Base-by-base conservation (phyloP, 768 basidiomycete genomes). In the Butyriboletus loyo region DNA sequence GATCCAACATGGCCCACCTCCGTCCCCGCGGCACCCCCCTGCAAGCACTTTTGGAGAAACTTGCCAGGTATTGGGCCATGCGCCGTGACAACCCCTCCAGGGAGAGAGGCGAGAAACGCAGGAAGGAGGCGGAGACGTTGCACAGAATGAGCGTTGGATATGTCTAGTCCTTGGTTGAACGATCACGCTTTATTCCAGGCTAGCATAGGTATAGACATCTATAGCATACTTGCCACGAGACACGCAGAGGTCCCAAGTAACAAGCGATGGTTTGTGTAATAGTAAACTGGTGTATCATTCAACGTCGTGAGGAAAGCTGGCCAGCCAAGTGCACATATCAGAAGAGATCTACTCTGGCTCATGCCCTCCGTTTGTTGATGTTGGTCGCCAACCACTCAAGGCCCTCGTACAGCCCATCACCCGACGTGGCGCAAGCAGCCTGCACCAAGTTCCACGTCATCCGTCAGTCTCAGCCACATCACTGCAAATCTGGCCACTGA, bases 321-420 rank as follows among this genome's bases (percentile, higher is more conserved):
- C 73, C 75, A 77, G 72, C 73, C 77, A 71, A 73, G 75, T 75
- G 77, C 75, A 61, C 57, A 62, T 50, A 71, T 62, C 63, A 59
- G 61, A 52, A 65, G 45, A 64, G 62, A 53, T 61, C 56, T 60
- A 72, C 52, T 45, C 46, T 50, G 46, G 43, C 46, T 84, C 83
- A 89, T 75, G 77, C 77, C 72, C 87, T 86, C 70, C 86, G 85
- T 76, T 89, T 90, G 44, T 61, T 67, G 77, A 92, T 87, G 80
- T 92, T 92, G 61, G 83, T 81, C 61, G 87, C 89, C 82, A 93
- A 76, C 96, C 94, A 98, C 77, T 98, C 95, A 63, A 97, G 80
- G 73, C 96, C 96, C 76, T 98, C 96, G 72, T 98, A 98, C 53
- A 98, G 80, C 77, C 97, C 97, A 70, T 98, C 97, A 60, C 96